Conservation (phyloP, 1,284 basidiomycete genomes). For the Cryptococcus neoformans region DNA sequence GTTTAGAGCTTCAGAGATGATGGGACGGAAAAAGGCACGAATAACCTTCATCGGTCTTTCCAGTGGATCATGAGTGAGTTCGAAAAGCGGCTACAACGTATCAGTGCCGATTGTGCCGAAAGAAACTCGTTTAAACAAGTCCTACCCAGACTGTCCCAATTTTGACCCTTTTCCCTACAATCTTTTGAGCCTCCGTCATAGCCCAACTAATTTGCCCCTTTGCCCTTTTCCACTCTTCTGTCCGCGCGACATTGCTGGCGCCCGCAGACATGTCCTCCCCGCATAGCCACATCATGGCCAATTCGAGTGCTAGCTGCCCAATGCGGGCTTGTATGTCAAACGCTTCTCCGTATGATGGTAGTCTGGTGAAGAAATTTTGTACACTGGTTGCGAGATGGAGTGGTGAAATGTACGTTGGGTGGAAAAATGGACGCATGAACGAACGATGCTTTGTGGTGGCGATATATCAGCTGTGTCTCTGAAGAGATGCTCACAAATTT, state of each 20-base stretch:
- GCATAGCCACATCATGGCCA: constrained; percentile 34
- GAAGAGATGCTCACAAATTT: constrained; percentile 27
- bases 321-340: constrained; percentile 31
- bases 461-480: neutral
- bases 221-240: constrained; percentile 18
- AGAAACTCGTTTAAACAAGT: neutral
- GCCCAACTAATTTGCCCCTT: constrained; percentile 20
- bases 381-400: constrained; percentile 13
- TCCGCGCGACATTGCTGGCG: neutral
- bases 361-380: constrained; percentile 7
- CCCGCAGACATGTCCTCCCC: constrained; percentile 17
- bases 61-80: constrained; percentile 27
- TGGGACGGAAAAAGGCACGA: constrained; percentile 26
- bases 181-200: constrained; percentile 26
- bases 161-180: constrained; percentile 32
- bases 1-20: constrained; percentile 23
- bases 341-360: constrained; percentile 1
- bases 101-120: neutral
- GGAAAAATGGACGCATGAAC: constrained; percentile 47
- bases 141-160: constrained; percentile 41
- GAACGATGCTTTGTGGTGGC: constrained; percentile 31
- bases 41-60: constrained; percentile 28
- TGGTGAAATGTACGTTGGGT: constrained; percentile 20
- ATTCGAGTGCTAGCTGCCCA: constrained; percentile 25
- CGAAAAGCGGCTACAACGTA: constrained; percentile 29